Conservation (phyloP, 352 stramenopile genomes). For the Elongisporangium anandrum region DNA sequence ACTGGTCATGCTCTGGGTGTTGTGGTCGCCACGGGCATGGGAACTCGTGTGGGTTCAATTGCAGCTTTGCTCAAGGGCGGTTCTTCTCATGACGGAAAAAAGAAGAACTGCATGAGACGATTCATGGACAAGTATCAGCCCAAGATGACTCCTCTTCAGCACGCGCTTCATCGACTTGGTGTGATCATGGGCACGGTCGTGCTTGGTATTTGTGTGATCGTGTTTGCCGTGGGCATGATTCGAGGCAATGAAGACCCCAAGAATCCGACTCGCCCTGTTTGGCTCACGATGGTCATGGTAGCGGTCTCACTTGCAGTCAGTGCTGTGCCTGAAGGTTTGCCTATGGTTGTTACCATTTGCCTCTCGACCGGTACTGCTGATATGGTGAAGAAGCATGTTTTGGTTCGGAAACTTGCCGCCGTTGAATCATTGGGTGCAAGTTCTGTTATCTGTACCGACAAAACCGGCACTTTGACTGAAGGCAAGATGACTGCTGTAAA, state of each 20-base stretch:
- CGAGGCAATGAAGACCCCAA: slow-evolving; percentile 56
- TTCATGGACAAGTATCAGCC: slow-evolving; percentile 64
- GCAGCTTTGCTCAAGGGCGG: slow-evolving; percentile 46
- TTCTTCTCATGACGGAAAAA: slow-evolving; percentile 21
- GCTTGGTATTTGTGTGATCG: slow-evolving; percentile 90
- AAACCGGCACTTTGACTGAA: slow-evolving; percentile 92
- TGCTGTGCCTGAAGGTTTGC: slow-evolving; percentile 71
- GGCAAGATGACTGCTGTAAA: slow-evolving; percentile 79
- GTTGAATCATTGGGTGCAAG: slow-evolving; percentile 85
- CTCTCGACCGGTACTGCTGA: slow-evolving; percentile 62
- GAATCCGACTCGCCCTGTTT: slow-evolving; percentile 79
- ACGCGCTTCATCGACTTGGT: slow-evolving; percentile 92
- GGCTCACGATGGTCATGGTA: slow-evolving; percentile 94
- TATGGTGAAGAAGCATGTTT: slow-evolving; percentile 81
- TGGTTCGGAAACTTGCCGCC: slow-evolving; percentile 80
- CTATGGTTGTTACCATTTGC: slow-evolving; percentile 77
- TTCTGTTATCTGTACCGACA: slow-evolving; percentile 91
- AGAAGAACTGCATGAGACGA: slow-evolving; percentile 42
- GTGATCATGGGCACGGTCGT: slow-evolving; percentile 87
- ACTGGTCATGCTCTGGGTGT: slow-evolving; percentile 56
- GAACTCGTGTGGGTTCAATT: slow-evolving; percentile 59
- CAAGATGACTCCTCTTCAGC: slow-evolving; percentile 88
- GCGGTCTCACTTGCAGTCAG: slow-evolving; percentile 84
- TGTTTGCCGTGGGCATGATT: slow-evolving; percentile 87
- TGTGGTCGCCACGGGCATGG: slow-evolving; percentile 63